Percentiles rank a stretch among this genome's conserved stretches.
Conservation (phyloP, 805 yeast genomes). For the Nakazawaea holstii region DNA sequence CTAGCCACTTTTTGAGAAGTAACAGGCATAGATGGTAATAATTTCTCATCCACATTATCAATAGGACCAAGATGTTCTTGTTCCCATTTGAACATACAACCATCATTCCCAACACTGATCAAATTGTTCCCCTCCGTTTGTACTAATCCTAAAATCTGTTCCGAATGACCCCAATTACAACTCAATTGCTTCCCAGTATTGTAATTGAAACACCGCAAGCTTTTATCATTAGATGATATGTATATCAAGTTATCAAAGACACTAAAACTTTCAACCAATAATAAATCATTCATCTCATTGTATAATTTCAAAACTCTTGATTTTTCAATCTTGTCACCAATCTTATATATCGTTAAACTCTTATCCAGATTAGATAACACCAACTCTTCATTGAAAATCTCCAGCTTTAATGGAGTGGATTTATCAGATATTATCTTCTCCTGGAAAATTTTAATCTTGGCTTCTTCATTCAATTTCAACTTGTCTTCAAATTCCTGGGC, state of each 20-base stretch:
- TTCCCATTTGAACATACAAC: conserved; percentile 49
- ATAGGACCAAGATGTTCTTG: conserved; percentile 3
- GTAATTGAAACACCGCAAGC: conserved; percentile 45
- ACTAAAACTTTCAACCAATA: conserved; percentile 39
- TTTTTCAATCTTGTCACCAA: conserved; percentile 25
- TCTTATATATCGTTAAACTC: conserved; percentile 34
- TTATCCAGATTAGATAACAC: conserved; percentile 51
- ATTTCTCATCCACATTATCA: too few species aligned
- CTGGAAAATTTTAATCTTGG: conserved; percentile 20
- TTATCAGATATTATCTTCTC: conserved; percentile 47
- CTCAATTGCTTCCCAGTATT: conserved; percentile 40
- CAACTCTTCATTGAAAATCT: conserved; percentile 31
- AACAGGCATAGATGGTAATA: not conserved
- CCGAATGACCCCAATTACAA: conserved; percentile 58
- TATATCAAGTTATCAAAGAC: conserved; percentile 27
- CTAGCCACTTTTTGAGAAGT: conserved; percentile 17
- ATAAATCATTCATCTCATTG: conserved; percentile 34
- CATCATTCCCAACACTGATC: conserved; percentile 44
- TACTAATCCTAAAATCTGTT: conserved; percentile 39
- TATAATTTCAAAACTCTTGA: conserved; percentile 34
- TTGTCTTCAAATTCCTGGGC: not conserved
- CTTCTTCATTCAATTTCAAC: conserved; percentile 1
- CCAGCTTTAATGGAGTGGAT: conserved; percentile 43
- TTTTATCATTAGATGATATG: conserved; percentile 50
- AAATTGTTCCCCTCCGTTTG: conserved; percentile 20